Conservation (phyloP, 179 eudicot species). For the Actinidia arguta region DNA sequence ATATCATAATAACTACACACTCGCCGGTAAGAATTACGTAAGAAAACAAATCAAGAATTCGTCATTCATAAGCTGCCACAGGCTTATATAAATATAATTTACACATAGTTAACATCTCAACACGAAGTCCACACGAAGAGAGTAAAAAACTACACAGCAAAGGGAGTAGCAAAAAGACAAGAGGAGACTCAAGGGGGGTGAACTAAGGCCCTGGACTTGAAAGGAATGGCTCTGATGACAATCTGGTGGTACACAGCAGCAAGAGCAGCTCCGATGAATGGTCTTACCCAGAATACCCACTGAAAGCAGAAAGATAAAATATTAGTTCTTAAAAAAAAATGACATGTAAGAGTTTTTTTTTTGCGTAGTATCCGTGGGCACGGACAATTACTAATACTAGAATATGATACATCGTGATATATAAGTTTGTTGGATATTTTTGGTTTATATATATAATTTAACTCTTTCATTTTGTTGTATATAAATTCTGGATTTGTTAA, state of each 20-base stretch:
- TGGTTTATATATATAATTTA: too few relatives aligned
- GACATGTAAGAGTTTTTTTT: too few relatives aligned
- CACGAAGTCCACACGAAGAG: constrained; percentile 5
- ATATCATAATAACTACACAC: not conserved
- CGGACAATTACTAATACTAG: too few relatives aligned
- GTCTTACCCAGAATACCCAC: constrained; percentile 98
- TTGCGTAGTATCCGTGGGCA: not conserved
- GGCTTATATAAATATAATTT: constrained; percentile 11
- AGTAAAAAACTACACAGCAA: not conserved
- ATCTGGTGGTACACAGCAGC: constrained; percentile 85
- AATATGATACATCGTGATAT: too few relatives aligned
- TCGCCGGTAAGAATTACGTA: not conserved
- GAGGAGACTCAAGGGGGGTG: not conserved
- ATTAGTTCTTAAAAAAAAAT: not conserved
- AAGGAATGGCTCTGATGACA: constrained; percentile 87
- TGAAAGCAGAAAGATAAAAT: constrained; percentile 22
- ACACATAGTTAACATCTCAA: constrained; percentile 12
- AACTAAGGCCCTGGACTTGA: constrained; percentile 62
- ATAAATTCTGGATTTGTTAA: too few relatives aligned
- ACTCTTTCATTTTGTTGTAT: too few relatives aligned
- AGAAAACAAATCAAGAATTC: constrained; percentile 6
- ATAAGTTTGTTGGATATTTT: too few relatives aligned
- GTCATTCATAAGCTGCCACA: constrained; percentile 17
- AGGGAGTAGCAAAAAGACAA: not conserved
- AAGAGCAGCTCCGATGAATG: constrained; percentile 87